A percentile compares a stretch with the other conserved stretches of the same genome.
Evolutionary conservation across 1,284 basidiomycete species (phyloP).

Genomic region (Pseudozyma tsukubaensis): DNA sequence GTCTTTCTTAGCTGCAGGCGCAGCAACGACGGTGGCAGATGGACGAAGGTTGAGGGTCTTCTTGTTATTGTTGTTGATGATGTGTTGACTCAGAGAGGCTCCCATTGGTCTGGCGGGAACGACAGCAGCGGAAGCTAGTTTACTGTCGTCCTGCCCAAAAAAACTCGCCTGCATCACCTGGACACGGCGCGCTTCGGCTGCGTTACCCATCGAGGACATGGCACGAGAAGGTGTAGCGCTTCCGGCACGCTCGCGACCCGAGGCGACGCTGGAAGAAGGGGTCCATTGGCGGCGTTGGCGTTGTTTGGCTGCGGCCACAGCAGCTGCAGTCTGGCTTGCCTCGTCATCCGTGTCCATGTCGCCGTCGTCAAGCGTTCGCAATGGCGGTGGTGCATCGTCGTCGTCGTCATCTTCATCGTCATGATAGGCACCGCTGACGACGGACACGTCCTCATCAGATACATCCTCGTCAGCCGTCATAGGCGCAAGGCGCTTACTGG

Average conservation of each 20-base stretch:
- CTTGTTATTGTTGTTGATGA: neutral
- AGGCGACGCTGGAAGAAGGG: slow-evolving; percentile 25
- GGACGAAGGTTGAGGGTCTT: slow-evolving; percentile 31
- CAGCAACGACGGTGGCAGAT: slow-evolving; percentile 5
- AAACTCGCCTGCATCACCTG: slow-evolving; percentile 69
- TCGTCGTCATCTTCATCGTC: slow-evolving; percentile 29
- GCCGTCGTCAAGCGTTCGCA: slow-evolving; percentile 40
- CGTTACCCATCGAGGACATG: slow-evolving; percentile 46
- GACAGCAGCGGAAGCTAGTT: slow-evolving; percentile 55
- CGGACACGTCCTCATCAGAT: slow-evolving; percentile 22
- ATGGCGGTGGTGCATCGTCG: slow-evolving; percentile 52
- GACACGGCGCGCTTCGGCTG: slow-evolving; percentile 58
- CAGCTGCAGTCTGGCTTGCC: slow-evolving; percentile 32
- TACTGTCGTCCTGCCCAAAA: slow-evolving; percentile 65
- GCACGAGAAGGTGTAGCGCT: slow-evolving; percentile 45
- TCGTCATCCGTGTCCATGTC: slow-evolving; percentile 49
- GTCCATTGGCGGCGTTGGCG: slow-evolving; percentile 43
- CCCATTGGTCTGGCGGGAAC: slow-evolving; percentile 42
- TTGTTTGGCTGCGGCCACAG: slow-evolving; percentile 32
- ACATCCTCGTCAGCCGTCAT: slow-evolving; percentile 25
- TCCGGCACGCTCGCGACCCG: slow-evolving; percentile 34
- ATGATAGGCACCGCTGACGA: slow-evolving; percentile 10
- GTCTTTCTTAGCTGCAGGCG: neutral
- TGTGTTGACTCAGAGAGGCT: slow-evolving; percentile 32
- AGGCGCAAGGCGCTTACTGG: slow-evolving; percentile 36